Base-by-base conservation (phyloP, 176 grass and related monocot species). In the Aegilops sharonensis region DNA sequence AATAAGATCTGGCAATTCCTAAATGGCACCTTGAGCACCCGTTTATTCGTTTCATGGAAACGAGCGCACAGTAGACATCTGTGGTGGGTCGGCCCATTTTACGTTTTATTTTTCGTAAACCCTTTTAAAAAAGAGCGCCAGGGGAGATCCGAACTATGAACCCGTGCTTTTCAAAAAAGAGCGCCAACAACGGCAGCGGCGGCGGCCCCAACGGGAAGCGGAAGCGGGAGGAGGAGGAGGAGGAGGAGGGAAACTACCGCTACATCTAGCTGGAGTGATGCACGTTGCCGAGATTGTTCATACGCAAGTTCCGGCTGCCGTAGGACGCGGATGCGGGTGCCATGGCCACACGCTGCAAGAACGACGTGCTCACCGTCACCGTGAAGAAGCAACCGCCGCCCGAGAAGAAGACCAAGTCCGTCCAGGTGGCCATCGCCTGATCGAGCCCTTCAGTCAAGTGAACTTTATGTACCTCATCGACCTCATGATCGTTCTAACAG, bases 361-460 rank as follows among this genome's bases (percentile, higher is more conserved):
- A 93, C 77, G 88, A 90, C 2, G 81, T 98, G 80, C 93, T 98
- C 21, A 90, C 84, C 3, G 84, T 98, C 68, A 86, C 81, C 15
- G 82, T 98, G n/a, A 86, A 84, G 80, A 95, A 95, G 90, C 83
- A 18, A 60, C 93, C 86, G 3, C 93, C 95, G 70, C 88, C 39
- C 39, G 39, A 95, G 88, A 90, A 91, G 83, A 94, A 89, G 86
- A 84, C 63, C 20, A 98, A 89, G 78, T 82, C 90, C 20, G 90
- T 95, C 56, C 77, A 92, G 39, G 35, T 35, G 35, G 35, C 35
- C 35, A 35, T 35, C 5, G 35, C 35, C 35, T 35, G 7, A 37
- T 37, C 36, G 36, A 37, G 36, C 36, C 36, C 36, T 37, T 37
- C 36, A 37, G 36, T 37, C 36, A 37, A 37, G 36, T 37, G 36